Evolutionary conservation across 805 yeast genomes (phyloP).

Genomic region (Candida morakotiae): DNA sequence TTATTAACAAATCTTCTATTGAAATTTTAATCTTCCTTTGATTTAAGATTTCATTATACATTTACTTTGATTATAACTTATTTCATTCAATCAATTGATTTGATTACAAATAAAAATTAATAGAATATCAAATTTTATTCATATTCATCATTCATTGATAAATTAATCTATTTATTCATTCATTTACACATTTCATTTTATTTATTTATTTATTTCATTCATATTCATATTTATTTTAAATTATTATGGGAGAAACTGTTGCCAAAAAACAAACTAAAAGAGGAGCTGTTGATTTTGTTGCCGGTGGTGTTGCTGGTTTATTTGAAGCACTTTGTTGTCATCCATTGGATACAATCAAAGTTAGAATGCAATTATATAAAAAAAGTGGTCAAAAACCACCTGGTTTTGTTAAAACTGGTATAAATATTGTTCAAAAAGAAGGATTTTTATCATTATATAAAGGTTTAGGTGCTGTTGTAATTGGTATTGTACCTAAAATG

Average conservation of each 20-base stretch:
- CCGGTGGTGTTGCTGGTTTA: slow-evolving; percentile 97
- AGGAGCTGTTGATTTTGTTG: slow-evolving; percentile 62
- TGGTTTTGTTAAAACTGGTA: slow-evolving; percentile 83
- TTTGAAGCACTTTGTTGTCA: slow-evolving; percentile 98
- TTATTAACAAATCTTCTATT: no score
- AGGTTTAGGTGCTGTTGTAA: slow-evolving; percentile 94
- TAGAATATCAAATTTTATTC: no score
- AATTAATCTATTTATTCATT: not conserved
- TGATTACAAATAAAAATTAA: no score
- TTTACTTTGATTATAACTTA: no score
- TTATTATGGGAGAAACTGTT: slow-evolving; percentile 6
- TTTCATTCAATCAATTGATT: no score
- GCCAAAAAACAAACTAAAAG: slow-evolving; percentile 26
- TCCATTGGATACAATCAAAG: slow-evolving; percentile 97
- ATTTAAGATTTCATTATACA: no score
- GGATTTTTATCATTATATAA: slow-evolving; percentile 84
- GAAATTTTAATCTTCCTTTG: no score
- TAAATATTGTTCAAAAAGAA: slow-evolving; percentile 71
- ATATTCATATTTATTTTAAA: slow-evolving; percentile 1
- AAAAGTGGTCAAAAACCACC: slow-evolving; percentile 74
- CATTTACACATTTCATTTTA: not conserved
- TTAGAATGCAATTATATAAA: slow-evolving; percentile 89
- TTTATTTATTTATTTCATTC: slow-evolving; percentile 2
- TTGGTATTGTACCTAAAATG: slow-evolving; percentile 98
- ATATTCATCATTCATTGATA: no score